These are phyloP conservation scores for Wickerhamiella domercqiae DNA, from an alignment of 805 yeast genomes.

Conservation along the genomic window DNA sequence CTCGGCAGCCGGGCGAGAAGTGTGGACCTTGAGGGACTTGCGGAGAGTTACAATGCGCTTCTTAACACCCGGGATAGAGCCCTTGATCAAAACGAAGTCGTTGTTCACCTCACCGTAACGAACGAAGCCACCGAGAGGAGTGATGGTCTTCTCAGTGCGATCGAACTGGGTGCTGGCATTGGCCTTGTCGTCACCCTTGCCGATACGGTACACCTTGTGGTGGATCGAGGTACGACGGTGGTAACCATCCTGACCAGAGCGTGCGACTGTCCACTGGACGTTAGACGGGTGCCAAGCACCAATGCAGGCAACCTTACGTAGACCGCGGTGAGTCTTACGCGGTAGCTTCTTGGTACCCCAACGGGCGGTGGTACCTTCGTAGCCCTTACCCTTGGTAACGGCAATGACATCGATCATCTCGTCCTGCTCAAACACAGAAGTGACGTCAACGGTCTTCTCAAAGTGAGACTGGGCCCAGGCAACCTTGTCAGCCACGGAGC, in stretches of 20 bases:
- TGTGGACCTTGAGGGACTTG: slow-evolving; percentile 95
- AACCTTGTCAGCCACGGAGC: slow-evolving; percentile 93
- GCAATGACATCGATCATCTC: slow-evolving; percentile 98
- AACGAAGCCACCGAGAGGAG: slow-evolving; percentile 99
- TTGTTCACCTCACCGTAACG: slow-evolving; percentile 97
- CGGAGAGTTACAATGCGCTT: slow-evolving; percentile 99
- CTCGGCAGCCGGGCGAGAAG: slow-evolving; percentile 95
- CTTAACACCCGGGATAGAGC: slow-evolving; percentile 99
- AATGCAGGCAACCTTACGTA: slow-evolving; percentile 99
- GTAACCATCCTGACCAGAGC: slow-evolving; percentile 99
- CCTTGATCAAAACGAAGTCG: slow-evolving; percentile 95
- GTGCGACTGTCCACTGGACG: slow-evolving; percentile 99
- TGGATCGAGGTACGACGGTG: slow-evolving; percentile 99
- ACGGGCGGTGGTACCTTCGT: slow-evolving; percentile 99
- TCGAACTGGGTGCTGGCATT: slow-evolving; percentile 94
- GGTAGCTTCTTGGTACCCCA: slow-evolving; percentile 99
- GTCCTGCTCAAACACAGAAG: slow-evolving; percentile 94
- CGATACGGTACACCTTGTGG: slow-evolving; percentile 99
- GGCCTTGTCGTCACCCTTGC: slow-evolving; percentile 88
- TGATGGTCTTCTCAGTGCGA: slow-evolving; percentile 99
- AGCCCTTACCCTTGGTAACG: slow-evolving; percentile 99
- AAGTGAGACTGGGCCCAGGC: slow-evolving; percentile 98
- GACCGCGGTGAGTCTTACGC: slow-evolving; percentile 99
- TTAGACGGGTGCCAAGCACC: slow-evolving; percentile 99
- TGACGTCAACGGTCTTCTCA: slow-evolving; percentile 95